Evolutionary conservation across 179 eudicot species (phyloP), one percentile per base, ranked within the genome.

Genomic region (Silene vulgaris): DNA sequence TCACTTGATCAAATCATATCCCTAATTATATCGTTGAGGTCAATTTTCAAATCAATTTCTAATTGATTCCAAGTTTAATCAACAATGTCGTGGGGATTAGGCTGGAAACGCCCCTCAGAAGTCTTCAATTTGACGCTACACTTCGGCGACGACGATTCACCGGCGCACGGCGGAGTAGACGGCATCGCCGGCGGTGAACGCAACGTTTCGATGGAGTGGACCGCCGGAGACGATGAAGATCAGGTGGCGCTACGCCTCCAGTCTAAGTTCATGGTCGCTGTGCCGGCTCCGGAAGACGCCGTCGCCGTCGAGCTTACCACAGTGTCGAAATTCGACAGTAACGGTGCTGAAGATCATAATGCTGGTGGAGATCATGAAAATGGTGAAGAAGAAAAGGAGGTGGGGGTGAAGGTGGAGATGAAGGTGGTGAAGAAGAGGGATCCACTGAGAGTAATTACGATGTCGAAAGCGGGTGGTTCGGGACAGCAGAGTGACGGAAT

Each of bases 41-140:
- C 57, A 52, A 52, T 2, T 52, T 14, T 52, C 57, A 52, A 52
- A 52, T 52, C 59, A 52, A 13, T 14, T 13, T 52, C 45, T 2
- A 72, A 71, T 30, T 23, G 16, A 43, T 28, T 20, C 20, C 1
- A 16, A 5, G 16, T 52, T 78, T 72, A 73, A 78, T 78, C 68
- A 32, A 35, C 77, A 82, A 93, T 95, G 99, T 95, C 99, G 21
- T 95, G 99, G 99, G 99, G 99, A 69, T 77, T 95, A 66, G 99
- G 93, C 4, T 95, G 99, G 99, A 95, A 95, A 73, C 82, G 97
- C 5, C 86, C 92, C 1, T 86, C 91, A 1, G 99, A 95, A 75
- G 75, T 86, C 37, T 92, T 92, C 86, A 89, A 88, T 78, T 72
- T 95, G 67, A 76, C 91, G 3, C 81, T 95, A 3, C 82, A 85